Conservation (phyloP, 768 basidiomycete genomes). For the Boletellus ananas region DNA sequence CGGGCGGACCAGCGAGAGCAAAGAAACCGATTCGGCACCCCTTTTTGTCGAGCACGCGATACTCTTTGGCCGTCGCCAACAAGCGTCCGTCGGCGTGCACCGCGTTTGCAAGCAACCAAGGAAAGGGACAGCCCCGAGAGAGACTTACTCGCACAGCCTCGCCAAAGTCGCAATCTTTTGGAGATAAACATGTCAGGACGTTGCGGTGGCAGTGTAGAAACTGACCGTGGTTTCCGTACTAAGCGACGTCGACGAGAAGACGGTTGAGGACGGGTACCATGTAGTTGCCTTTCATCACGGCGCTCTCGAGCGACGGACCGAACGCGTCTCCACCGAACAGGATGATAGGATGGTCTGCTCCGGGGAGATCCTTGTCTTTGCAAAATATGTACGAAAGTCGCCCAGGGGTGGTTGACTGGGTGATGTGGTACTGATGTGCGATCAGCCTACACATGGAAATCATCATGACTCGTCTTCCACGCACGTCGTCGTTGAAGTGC, state of each 20-base stretch:
- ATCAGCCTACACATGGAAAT: too few relatives aligned
- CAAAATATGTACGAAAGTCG: constrained; percentile 2
- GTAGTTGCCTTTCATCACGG: constrained; percentile 7
- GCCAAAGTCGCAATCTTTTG: constrained; percentile 5
- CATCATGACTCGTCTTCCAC: too few relatives aligned
- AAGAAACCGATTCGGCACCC: constrained; percentile 3
- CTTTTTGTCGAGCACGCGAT: constrained; percentile 6
- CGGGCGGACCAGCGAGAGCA: constrained; percentile 11
- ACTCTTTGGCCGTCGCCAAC: constrained; percentile 5
- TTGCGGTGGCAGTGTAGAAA: background rate
- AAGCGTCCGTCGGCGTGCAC: constrained; percentile 2
- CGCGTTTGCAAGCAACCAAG: constrained; percentile 10
- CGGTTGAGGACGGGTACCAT: constrained; percentile 3
- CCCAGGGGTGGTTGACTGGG: constrained; percentile 1
- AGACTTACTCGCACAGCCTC: constrained; percentile 7
- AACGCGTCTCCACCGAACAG: constrained; percentile 11
- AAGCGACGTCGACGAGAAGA: constrained; percentile 9
- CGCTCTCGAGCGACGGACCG: constrained; percentile 6
- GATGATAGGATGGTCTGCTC: background rate
- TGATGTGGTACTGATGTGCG: constrained; percentile 1
- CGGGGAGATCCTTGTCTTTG: background rate
- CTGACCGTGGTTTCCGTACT: constrained; percentile 8
- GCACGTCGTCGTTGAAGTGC: too few relatives aligned
- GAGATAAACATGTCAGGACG: background rate
- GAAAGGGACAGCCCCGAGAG: constrained; percentile 6